These are phyloP conservation scores for Parafenestella ontariensis DNA, from an alignment of 2,329 filamentous ascomycete genomes.

Conservation along the genomic window DNA sequence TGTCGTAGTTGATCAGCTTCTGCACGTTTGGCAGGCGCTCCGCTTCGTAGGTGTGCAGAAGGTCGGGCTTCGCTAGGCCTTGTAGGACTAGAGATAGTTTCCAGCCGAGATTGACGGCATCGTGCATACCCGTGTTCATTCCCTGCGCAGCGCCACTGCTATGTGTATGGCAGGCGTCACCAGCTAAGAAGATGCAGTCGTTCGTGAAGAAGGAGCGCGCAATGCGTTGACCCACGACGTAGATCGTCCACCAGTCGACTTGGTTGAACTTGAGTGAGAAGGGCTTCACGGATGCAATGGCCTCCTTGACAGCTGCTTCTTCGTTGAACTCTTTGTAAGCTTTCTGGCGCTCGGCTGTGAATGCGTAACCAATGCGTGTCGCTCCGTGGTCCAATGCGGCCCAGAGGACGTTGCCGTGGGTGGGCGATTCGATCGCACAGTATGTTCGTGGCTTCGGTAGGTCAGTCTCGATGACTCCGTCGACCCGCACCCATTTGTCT, in stretches of 20 bases:
- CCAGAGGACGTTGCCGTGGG: constrained; percentile 64
- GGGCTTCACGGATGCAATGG: constrained; percentile 49
- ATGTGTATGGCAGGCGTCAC: constrained; percentile 66
- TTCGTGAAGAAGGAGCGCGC: constrained; percentile 42
- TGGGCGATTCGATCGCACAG: constrained; percentile 59
- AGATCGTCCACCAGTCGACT: constrained; percentile 56
- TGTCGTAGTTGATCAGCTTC: constrained; percentile 50
- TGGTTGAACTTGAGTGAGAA: constrained; percentile 50
- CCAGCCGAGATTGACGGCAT: constrained; percentile 63
- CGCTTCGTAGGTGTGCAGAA: constrained; percentile 58
- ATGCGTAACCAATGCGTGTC: constrained; percentile 62
- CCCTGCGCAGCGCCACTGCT: constrained; percentile 64
- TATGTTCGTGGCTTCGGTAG: constrained; percentile 57
- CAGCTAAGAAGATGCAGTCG: constrained; percentile 61
- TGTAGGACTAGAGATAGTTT: constrained; percentile 59
- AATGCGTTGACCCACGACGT: constrained; percentile 53
- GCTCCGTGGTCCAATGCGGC: constrained; percentile 61
- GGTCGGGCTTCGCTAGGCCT: constrained; percentile 44
- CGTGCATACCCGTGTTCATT: constrained; percentile 65
- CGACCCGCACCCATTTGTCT: constrained; percentile 63
- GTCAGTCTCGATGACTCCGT: constrained; percentile 58
- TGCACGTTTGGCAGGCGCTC: constrained; percentile 59
- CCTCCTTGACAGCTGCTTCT: constrained; percentile 49
- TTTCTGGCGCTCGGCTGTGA: constrained; percentile 52
- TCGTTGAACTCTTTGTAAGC: constrained; percentile 46